Conservation (phyloP, 805 yeast genomes). For the Wickerhamiella dianesei region DNA sequence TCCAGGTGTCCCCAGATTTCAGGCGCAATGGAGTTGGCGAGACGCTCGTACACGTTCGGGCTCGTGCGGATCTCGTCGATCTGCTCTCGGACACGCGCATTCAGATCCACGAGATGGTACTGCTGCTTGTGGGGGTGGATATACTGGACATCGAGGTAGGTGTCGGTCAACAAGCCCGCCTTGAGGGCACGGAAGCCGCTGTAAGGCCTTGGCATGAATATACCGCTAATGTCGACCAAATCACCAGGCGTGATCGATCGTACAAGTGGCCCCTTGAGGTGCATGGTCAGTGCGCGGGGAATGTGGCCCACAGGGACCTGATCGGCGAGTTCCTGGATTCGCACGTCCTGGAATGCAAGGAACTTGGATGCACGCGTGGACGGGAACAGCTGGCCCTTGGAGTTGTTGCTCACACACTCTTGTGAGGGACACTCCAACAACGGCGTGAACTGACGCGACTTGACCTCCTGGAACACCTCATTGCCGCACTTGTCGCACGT, state of each 20-base stretch:
- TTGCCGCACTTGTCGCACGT: slow-evolving; percentile 96
- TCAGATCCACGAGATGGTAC: slow-evolving; percentile 52
- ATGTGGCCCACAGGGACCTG: slow-evolving; percentile 98
- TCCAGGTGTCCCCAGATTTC: slow-evolving; percentile 92
- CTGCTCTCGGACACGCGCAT: slow-evolving; percentile 40
- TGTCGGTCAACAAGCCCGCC: slow-evolving; percentile 90
- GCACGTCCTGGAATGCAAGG: slow-evolving; percentile 87
- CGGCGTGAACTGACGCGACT: slow-evolving; percentile 74
- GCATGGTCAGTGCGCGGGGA: slow-evolving; percentile 75
- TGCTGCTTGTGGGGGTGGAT: slow-evolving; percentile 80
- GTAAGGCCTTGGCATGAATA: slow-evolving; percentile 86
- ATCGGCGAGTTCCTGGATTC: slow-evolving; percentile 83
- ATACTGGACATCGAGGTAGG: slow-evolving; percentile 78
- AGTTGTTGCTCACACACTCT: slow-evolving; percentile 63
- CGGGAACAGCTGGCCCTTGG: slow-evolving; percentile 80
- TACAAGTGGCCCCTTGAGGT: slow-evolving; percentile 84
- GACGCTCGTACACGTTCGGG: slow-evolving; percentile 64
- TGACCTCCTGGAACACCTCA: slow-evolving; percentile 93
- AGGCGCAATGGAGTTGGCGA: slow-evolving; percentile 89
- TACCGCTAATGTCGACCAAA: slow-evolving; percentile 82
- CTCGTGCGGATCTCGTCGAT: slow-evolving; percentile 41
- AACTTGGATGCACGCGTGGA: slow-evolving; percentile 94
- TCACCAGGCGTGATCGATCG: slow-evolving; percentile 89
- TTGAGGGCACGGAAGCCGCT: slow-evolving; percentile 86
- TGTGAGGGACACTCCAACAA: slow-evolving; percentile 71